These are phyloP conservation scores for Peziza echinospora DNA, from an alignment of 495 filamentous ascomycete genomes.

Conservation along the genomic window DNA sequence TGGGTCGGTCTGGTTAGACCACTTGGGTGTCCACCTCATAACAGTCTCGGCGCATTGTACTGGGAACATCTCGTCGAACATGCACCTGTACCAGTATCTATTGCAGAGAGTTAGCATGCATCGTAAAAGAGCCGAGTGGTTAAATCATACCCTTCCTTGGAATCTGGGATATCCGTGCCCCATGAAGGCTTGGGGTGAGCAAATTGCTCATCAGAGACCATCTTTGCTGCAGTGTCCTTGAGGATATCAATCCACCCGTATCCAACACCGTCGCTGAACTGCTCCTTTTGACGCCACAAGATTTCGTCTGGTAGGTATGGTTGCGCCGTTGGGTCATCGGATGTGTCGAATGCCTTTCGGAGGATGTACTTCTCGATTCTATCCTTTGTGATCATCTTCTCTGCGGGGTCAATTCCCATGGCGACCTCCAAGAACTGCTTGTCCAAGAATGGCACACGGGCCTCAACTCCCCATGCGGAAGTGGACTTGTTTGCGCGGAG, in stretches of 20 bases:
- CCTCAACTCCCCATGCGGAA: conserved; percentile 95
- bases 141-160: conserved; percentile 62
- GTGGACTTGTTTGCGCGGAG: conserved; percentile 97
- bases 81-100: conserved; percentile 82
- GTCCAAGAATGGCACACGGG: conserved; percentile 93
- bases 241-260: conserved; percentile 98
- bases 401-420: conserved; percentile 80
- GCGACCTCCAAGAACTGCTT: conserved; percentile 78
- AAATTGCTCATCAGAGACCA: conserved; percentile 91
- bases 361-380: conserved; percentile 94
- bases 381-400: conserved; percentile 86
- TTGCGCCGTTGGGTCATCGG: conserved; percentile 50
- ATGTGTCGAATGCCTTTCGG: conserved; percentile 89
- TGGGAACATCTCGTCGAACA: conserved; percentile 99
- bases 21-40: conserved; percentile 92
- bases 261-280: conserved; percentile 94
- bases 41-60: conserved; percentile 76
- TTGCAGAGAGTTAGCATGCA: too few relatives aligned
- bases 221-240: conserved; percentile 73
- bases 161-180: conserved; percentile 65
- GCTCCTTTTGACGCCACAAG: conserved; percentile 96
- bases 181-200: conserved; percentile 90
- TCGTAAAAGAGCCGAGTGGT: conserved; percentile 8
- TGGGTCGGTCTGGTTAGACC: conserved; percentile 88
- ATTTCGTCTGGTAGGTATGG: conserved; percentile 88